Evolutionary conservation across 805 yeast genomes (phyloP), one percentile per base, ranked within the genome.

Genomic region (Myxozyma nipponensis): DNA sequence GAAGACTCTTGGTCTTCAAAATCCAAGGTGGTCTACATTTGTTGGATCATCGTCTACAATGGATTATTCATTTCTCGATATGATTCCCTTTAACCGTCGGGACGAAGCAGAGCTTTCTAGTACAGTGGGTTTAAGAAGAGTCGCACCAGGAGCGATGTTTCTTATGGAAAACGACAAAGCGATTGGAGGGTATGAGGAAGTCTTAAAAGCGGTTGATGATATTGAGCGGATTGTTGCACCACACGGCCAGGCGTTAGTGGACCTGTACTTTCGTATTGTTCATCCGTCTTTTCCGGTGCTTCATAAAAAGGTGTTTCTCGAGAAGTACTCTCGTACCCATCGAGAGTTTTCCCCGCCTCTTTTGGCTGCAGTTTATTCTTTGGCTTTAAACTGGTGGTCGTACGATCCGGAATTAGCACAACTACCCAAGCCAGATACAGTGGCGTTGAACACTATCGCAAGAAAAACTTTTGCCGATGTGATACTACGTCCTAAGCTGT

Each of bases 351-450:
- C 93, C 47, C 95, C 97, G 0, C 95, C 97, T 0, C 69, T 91
- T 44, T 70, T 91, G 42, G 97, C 97, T 0, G 86, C 96, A 0
- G 95, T 91, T 1, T 91, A 91, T 64, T 80, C 86, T 7, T 70
- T 90, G 50, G 95, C 97, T 0, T 77, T 86, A 39, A 91, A 87
- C 64, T 88, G 95, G 95, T 90, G 97, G 97, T 91, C 86, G 58
- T 83, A 82, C 65, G 90, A 83, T 61, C 85, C 95, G 1, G 82
- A 78, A 52, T 72, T 90, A 46, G 78, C 87, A 44, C 79, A 86
- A 21, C 80, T 78, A 47, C 82, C 89, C 0, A 85, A 86, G 58
- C 97, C 97, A 0, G 84, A 87, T 64, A 82, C 79, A 3, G 78
- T 77, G 7, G 79, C 82, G 1, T 69, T 91, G 49, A 82, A 82